Conservation (phyloP, 208 protist species). For the Angomonas deanei region DNA sequence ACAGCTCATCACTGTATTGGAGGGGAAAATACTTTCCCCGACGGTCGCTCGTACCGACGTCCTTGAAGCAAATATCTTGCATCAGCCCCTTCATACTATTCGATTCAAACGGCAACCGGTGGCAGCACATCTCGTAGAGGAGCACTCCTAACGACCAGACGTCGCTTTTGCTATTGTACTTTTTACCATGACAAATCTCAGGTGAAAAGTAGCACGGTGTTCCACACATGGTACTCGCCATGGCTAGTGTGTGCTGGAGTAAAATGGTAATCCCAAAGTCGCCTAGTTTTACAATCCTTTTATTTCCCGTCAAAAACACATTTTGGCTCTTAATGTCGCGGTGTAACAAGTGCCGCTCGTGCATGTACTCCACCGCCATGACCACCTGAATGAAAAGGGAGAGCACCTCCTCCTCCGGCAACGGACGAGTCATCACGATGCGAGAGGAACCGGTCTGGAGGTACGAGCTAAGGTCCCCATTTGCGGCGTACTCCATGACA, state of each 20-base stretch:
- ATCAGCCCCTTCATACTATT: slow-evolving; percentile 78
- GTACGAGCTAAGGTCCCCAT: slow-evolving; percentile 74
- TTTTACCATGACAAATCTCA: slow-evolving; percentile 88
- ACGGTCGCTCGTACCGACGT: slow-evolving; percentile 36
- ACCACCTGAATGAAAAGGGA: slow-evolving; percentile 79
- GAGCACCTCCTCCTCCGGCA: slow-evolving; percentile 71
- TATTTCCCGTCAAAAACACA: slow-evolving; percentile 77
- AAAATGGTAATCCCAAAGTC: slow-evolving; percentile 92
- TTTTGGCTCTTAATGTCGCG: slow-evolving; percentile 92
- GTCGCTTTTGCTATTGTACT: slow-evolving; percentile 94
- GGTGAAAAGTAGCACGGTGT: slow-evolving; percentile 95
- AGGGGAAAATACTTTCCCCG: slow-evolving; percentile 22
- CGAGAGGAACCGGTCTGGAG: slow-evolving; percentile 17
- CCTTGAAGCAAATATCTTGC: slow-evolving; percentile 74
- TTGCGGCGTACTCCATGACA: slow-evolving; percentile 90
- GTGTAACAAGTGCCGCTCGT: slow-evolving; percentile 86
- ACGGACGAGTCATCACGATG: too few relatives aligned
- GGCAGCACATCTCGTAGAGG: slow-evolving; percentile 82
- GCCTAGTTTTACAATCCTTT: slow-evolving; percentile 82
- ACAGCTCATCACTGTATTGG: slow-evolving; percentile 66
- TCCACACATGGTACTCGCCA: slow-evolving; percentile 92
- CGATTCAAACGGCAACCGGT: slow-evolving; percentile 77
- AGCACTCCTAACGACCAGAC: slow-evolving; percentile 89
- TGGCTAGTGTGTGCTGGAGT: slow-evolving; percentile 77
- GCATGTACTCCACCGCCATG: slow-evolving; percentile 88